Conservation (phyloP, 192 early-diverging fungal species). For the Rhizophlyctis rosea region DNA sequence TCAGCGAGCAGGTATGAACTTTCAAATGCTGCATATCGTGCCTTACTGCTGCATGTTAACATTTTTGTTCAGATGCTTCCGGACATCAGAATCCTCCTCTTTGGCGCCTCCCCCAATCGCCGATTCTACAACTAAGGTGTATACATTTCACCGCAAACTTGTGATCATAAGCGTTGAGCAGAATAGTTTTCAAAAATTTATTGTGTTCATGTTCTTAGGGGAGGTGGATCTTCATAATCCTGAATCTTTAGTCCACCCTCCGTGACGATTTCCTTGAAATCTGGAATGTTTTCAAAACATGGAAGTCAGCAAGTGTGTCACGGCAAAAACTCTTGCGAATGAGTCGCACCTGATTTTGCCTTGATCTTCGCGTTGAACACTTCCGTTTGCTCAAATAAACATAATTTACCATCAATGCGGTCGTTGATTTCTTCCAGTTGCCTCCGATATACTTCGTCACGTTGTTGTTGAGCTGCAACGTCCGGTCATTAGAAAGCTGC, state of each 20-base stretch:
- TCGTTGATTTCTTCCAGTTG: not conserved
- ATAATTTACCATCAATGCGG: not conserved
- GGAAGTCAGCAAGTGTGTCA: not conserved
- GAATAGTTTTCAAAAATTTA: no score
- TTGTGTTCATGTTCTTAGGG: no score
- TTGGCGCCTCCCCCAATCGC: conserved; percentile 87
- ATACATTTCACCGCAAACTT: no score
- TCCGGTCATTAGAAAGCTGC: not conserved
- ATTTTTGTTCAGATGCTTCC: conserved; percentile 88
- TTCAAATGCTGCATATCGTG: conserved; percentile 1
- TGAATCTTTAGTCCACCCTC: not conserved
- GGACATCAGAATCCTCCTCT: conserved; percentile 83
- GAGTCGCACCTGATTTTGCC: not conserved
- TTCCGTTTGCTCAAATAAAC: not conserved
- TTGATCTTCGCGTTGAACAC: not conserved
- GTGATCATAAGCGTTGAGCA: no score
- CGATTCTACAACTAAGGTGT: conserved; percentile 84
- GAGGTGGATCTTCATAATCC: no score
- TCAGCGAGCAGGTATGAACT: conserved; percentile 52
- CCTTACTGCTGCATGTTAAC: conserved; percentile 1
- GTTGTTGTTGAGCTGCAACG: not conserved
- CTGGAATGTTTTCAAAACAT: not conserved
- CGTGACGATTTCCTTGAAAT: not conserved
- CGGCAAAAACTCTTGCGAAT: not conserved
- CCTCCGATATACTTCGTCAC: not conserved